phyloP scores from a whole-genome alignment of 2,329 filamentous ascomycete species.

The Cryphonectria carpinicola region DNA sequence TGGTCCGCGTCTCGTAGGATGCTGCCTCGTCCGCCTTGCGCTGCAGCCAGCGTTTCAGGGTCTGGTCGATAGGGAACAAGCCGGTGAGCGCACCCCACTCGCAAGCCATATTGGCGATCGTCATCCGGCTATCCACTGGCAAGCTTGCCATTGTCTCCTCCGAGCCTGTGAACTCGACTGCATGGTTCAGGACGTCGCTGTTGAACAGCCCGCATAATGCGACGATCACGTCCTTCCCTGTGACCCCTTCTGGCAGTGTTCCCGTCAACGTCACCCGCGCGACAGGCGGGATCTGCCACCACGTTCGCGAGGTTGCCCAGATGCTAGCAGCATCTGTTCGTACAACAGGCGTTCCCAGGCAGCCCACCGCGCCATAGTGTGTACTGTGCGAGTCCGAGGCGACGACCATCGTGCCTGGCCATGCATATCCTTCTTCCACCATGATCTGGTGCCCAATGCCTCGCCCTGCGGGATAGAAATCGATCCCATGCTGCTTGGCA shows the following conservation, averaged over 20 bases:
- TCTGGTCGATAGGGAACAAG: constrained; percentile 21
- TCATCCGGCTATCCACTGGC: constrained; percentile 72
- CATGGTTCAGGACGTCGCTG: constrained; percentile 87
- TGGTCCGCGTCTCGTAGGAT: constrained; percentile 40
- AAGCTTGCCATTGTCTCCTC: constrained; percentile 77
- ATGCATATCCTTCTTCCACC: constrained; percentile 76
- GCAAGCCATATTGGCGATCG: constrained; percentile 80
- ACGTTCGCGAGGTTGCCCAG: constrained; percentile 81
- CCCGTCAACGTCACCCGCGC: constrained; percentile 80
- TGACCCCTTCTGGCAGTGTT: constrained; percentile 75
- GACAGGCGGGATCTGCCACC: constrained; percentile 88
- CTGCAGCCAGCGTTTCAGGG: constrained; percentile 60
- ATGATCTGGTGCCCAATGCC: constrained; percentile 93
- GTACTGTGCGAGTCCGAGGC: constrained; percentile 80
- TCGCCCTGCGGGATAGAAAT: constrained; percentile 75
- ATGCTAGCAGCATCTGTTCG: constrained; percentile 86
- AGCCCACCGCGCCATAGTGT: constrained; percentile 81
- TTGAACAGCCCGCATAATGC: constrained; percentile 86
- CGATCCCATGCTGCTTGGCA: constrained; percentile 74
- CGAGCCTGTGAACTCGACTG: constrained; percentile 83
- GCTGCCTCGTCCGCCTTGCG: constrained; percentile 65
- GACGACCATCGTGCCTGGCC: constrained; percentile 83
- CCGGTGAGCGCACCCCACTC: constrained; percentile 65
- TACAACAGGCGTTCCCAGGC: constrained; percentile 80
- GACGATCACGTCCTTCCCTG: constrained; percentile 93